phyloP scores from a whole-genome alignment of 140 eudicot genomes.

The Senecio squalidus region DNA sequence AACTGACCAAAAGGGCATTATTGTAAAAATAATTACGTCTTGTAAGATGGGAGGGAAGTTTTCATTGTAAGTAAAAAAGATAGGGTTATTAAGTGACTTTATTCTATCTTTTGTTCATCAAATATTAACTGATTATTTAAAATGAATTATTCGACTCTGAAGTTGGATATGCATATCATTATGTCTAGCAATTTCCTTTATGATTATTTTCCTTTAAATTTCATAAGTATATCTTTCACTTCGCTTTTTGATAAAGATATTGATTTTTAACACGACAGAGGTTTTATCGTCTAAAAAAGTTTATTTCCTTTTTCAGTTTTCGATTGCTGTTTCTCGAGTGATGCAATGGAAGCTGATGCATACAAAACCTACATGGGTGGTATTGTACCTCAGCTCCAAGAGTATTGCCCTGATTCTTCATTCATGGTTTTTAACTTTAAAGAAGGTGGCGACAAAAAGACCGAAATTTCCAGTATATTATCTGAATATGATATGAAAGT shows the following conservation, averaged over 20 bases:
- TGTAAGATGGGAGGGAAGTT: background rate
- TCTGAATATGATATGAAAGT: slow-evolving; percentile 69
- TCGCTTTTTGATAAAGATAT: background rate
- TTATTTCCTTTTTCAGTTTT: slow-evolving; percentile 44
- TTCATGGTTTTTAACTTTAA: slow-evolving; percentile 83
- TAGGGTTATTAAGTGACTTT: background rate
- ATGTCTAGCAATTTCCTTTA: background rate
- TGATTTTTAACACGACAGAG: background rate
- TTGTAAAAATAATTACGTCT: no score
- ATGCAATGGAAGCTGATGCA: slow-evolving; percentile 50
- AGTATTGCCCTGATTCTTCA: slow-evolving; percentile 70
- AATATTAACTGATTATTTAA: background rate
- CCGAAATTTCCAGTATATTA: slow-evolving; percentile 54
- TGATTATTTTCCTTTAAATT: background rate
- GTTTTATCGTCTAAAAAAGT: background rate
- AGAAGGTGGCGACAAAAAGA: slow-evolving; percentile 50
- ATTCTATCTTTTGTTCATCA: background rate
- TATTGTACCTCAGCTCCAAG: slow-evolving; percentile 78
- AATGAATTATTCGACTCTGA: no score
- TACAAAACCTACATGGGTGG: slow-evolving; percentile 69
- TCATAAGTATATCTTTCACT: background rate
- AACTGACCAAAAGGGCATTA: background rate
- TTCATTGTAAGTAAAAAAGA: no score
- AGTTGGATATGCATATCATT: background rate
- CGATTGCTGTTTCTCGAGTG: slow-evolving; percentile 85